These are phyloP conservation scores for Cordyceps cateniannulata DNA, from an alignment of 2,329 filamentous ascomycete genomes.

Conservation along the genomic window DNA sequence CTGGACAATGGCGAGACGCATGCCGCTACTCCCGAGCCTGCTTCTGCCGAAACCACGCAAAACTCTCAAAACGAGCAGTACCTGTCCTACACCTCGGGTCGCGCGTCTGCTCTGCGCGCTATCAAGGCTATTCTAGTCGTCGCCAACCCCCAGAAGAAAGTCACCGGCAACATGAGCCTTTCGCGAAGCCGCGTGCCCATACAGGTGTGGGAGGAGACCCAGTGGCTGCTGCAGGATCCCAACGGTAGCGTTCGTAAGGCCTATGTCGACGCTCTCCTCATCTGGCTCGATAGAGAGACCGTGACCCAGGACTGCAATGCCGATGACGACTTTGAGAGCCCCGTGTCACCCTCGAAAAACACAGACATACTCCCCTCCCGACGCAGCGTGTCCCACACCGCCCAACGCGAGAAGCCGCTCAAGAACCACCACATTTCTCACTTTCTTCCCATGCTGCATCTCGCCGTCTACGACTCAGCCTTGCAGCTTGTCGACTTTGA, in stretches of 20 bases:
- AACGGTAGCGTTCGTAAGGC: slow-evolving; percentile 74
- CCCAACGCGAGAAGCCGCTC: slow-evolving; percentile 50
- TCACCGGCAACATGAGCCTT: slow-evolving; percentile 54
- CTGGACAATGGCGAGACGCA: slow-evolving; percentile 29
- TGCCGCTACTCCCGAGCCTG: slow-evolving; percentile 23
- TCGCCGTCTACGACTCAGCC: slow-evolving; percentile 84
- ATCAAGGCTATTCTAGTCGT: slow-evolving; percentile 78
- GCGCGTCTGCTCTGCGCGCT: slow-evolving; percentile 63
- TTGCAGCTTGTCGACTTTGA: slow-evolving; percentile 67
- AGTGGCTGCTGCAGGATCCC: slow-evolving; percentile 80
- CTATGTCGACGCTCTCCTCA: slow-evolving; percentile 75
- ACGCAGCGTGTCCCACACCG: slow-evolving; percentile 63
- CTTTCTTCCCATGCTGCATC: slow-evolving; percentile 76
- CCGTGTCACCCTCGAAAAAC: slow-evolving; percentile 36
- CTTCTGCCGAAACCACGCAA: slow-evolving; percentile 35
- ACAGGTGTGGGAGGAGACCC: slow-evolving; percentile 90
- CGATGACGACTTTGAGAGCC: slow-evolving; percentile 42
- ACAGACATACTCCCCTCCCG: slow-evolving; percentile 40
- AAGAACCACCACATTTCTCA: slow-evolving; percentile 50
- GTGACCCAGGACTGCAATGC: slow-evolving; percentile 58
- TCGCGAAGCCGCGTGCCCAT: slow-evolving; percentile 70
- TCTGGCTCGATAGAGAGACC: slow-evolving; percentile 81
- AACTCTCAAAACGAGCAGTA: slow-evolving; percentile 41
- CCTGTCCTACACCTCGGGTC: slow-evolving; percentile 48
- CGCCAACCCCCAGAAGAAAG: slow-evolving; percentile 62